Conservation (phyloP, 352 stramenopile species). For the Phytophthora agathidicida region DNA sequence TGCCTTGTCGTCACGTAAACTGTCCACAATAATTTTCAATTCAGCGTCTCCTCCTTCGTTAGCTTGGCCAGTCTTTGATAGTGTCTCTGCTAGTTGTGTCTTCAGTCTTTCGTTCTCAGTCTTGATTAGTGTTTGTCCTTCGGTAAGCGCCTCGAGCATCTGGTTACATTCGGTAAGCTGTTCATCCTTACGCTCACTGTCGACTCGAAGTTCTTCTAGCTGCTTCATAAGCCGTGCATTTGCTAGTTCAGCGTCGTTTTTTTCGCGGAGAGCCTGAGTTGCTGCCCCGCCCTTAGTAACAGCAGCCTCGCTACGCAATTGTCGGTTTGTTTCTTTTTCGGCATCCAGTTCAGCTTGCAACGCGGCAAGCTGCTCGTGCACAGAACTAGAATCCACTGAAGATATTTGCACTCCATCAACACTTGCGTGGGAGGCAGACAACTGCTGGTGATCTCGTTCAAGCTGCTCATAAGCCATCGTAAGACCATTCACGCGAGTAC, state of each 20-base stretch:
- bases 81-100: constrained; percentile 30
- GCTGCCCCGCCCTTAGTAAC: constrained; percentile 7
- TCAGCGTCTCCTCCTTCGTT: constrained; percentile 4
- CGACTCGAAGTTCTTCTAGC: constrained; percentile 37
- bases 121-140: constrained; percentile 37
- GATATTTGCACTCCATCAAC: not conserved
- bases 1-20: constrained; percentile 22
- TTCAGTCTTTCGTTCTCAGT: constrained; percentile 45
- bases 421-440: not conserved
- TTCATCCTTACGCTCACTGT: constrained; percentile 39
- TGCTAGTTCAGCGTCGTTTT: constrained; percentile 30
- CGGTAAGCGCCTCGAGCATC: constrained; percentile 45
- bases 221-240: constrained; percentile 31
- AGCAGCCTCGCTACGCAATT: constrained; percentile 31
- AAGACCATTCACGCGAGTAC: constrained; percentile 53
- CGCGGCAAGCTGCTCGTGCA: constrained; percentile 19
- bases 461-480: constrained; percentile 58
- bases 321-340: constrained; percentile 32
- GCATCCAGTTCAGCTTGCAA: constrained; percentile 46
- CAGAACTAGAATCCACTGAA: not conserved
- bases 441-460: constrained; percentile 46
- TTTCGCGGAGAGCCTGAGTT: constrained; percentile 22
- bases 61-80: constrained; percentile 3
- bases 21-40: constrained; percentile 8
- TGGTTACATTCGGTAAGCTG: constrained; percentile 42